phyloP scores from a whole-genome alignment of 345 rosid genomes.

The Hypericum perforatum region DNA sequence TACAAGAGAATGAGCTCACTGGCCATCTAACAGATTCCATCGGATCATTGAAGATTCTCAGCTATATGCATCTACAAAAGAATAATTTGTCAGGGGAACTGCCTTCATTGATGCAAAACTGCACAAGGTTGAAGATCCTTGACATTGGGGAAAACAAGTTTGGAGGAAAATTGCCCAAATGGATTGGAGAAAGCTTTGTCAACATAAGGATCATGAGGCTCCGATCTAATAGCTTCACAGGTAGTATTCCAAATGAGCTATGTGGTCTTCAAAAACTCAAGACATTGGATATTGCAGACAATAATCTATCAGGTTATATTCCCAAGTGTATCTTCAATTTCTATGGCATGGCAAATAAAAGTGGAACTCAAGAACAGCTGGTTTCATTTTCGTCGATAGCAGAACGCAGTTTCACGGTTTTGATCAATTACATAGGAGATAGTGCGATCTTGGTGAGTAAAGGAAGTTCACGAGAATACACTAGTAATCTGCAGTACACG shows the following conservation, averaged over 20 bases:
- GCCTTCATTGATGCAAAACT: slow-evolving; percentile 6
- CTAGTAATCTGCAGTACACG: not conserved
- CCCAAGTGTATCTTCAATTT: slow-evolving; percentile 1
- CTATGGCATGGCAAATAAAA: not conserved
- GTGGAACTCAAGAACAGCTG: too few species aligned
- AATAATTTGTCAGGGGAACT: slow-evolving; percentile 1
- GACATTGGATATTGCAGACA: slow-evolving; percentile 1
- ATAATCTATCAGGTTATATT: not conserved
- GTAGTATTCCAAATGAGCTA: not conserved
- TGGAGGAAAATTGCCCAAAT: not conserved
- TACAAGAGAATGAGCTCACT: slow-evolving; percentile 9
- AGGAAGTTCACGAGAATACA: not conserved
- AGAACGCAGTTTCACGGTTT: too few species aligned
- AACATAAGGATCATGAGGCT: slow-evolving; percentile 3
- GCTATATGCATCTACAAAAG: not conserved
- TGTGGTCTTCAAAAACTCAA: slow-evolving; percentile 3
- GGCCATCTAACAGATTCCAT: slow-evolving; percentile 10
- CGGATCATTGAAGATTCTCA: not conserved
- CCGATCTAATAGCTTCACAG: not conserved
- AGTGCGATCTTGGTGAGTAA: not conserved
- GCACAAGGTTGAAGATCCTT: not conserved
- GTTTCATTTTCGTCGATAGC: not conserved
- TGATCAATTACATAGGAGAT: too few species aligned
- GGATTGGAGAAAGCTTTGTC: slow-evolving; percentile 1
- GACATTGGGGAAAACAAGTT: slow-evolving; percentile 2